Evolutionary conservation across 2,329 filamentous ascomycete species (phyloP).

Genomic region (Penicillium sclerotigenum): DNA sequence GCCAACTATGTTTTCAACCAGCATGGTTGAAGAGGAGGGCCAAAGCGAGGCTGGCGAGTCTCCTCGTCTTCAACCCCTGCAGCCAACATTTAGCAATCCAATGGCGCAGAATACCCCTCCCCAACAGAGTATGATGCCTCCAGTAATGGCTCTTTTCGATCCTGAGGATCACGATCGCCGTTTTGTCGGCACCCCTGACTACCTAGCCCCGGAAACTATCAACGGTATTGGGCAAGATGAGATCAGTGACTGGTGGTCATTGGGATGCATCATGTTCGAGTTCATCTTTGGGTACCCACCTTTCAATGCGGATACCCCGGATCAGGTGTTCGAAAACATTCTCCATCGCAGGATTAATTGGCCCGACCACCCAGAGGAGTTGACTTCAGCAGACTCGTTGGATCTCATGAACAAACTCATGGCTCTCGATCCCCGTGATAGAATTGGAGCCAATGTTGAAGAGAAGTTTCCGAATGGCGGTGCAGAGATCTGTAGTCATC

Average conservation of each 20-base stretch:
- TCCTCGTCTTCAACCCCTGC: conserved; percentile 70
- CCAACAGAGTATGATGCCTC: conserved; percentile 77
- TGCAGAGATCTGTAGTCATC: conserved; percentile 82
- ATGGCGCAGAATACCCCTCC: conserved; percentile 44
- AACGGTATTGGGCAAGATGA: conserved; percentile 94
- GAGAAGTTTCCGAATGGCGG: conserved; percentile 82
- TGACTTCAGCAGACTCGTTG: conserved; percentile 82
- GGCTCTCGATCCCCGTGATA: conserved; percentile 74
- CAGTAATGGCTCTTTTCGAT: conserved; percentile 90
- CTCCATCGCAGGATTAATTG: conserved; percentile 84
- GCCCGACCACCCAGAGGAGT: conserved; percentile 77
- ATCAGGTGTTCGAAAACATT: conserved; percentile 96
- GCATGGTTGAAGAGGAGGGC: conserved; percentile 70
- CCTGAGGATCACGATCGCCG: conserved; percentile 88
- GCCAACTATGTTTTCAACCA: conserved; percentile 29
- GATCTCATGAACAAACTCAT: conserved; percentile 92
- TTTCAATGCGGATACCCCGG: conserved; percentile 85
- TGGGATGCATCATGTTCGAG: conserved; percentile 98
- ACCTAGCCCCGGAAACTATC: conserved; percentile 94
- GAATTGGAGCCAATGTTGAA: conserved; percentile 79
- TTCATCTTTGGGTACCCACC: conserved; percentile 91
- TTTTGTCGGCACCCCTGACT: conserved; percentile 96
- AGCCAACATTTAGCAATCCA: conserved; percentile 55
- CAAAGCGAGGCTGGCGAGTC: conserved; percentile 71
- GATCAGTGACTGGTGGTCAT: conserved; percentile 99